These are phyloP conservation scores for Solanum chilense DNA, from an alignment of 257 asterid species.

Conservation along the genomic window DNA sequence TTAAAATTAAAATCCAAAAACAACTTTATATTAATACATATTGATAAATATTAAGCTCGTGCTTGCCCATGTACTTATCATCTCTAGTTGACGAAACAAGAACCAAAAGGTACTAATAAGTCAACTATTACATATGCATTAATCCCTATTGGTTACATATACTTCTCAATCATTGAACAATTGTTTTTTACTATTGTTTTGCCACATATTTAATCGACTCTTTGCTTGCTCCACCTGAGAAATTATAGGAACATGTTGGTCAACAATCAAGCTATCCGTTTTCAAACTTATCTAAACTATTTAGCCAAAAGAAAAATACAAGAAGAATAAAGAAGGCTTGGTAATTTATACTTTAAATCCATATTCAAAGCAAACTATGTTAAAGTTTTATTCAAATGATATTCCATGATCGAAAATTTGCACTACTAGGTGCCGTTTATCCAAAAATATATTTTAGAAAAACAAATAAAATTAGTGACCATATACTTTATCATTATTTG, in stretches of 20 bases:
- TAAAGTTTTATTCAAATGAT: neutral
- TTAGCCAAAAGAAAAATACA: neutral
- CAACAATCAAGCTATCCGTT: neutral
- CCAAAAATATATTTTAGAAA: too few species aligned
- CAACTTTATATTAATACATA: too few species aligned
- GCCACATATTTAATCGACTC: constrained; percentile 11
- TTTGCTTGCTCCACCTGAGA: constrained; percentile 18
- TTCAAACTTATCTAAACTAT: neutral
- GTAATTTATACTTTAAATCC: neutral
- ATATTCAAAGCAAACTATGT: neutral
- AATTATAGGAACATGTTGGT: neutral
- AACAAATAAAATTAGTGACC: too few species aligned
- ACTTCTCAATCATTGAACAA: neutral
- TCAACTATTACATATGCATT: too few species aligned
- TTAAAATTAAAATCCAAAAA: too few species aligned
- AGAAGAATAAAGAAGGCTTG: neutral
- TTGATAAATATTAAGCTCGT: too few species aligned
- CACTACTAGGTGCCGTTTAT: too few species aligned
- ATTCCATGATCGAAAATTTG: neutral
- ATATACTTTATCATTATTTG: too few species aligned
- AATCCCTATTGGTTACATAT: too few species aligned
- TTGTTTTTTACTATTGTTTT: neutral
- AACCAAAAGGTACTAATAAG: too few species aligned
- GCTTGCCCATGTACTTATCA: too few species aligned
- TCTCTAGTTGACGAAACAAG: too few species aligned